Evolutionary conservation across 1,284 basidiomycete species (phyloP), one percentile per base, ranked within the genome.

Genomic region (Xerocomus nothofagi): DNA sequence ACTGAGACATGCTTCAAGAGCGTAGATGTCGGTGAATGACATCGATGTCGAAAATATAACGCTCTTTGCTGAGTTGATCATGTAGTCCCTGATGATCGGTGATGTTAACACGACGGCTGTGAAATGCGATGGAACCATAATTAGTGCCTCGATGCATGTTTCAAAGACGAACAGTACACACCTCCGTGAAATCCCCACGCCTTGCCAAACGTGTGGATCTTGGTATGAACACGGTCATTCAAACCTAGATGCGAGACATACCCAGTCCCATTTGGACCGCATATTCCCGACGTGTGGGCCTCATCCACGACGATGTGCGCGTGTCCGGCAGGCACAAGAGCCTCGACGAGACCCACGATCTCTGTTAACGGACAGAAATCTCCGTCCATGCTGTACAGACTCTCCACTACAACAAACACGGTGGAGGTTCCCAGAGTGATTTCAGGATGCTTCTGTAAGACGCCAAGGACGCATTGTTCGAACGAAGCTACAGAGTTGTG

Each of bases 131-230:
- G n/a, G n/a, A n/a, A n/a, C n/a, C n/a, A n/a, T n/a, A n/a, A 21
- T 14, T 2, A 11, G 24, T 2, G 8, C 8, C 15, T 18, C 3
- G 7, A 15, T 27, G 1, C 7, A 17, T 8, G 3, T 15, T 14
- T 4, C 32, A 29, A 10, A 20, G 8, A 21, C 3, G 6, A 36
- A n/a, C 71, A 82, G 46, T 49, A 47, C 46, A 12, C 42, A 90
- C 91, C 90, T 60, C 93, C 91, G 80, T 84, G 23, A 80, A 82
- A 15, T 81, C 82, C 44, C 84, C 74, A 6, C 0, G 71, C 78
- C 54, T 81, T 81, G 6, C 79, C 77, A 53, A 81, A 80, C 1
- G 79, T 79, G 62, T 80, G 77, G 18, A 81, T 56, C 32, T 73
- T 67, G 5, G 78, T 71, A 4, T 71, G 66, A 3, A 81, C 67